A percentile compares a stretch with the other conserved stretches of the same genome.
Conservation (phyloP, 2,329 filamentous ascomycete species). For the Exophiala viscosa region DNA sequence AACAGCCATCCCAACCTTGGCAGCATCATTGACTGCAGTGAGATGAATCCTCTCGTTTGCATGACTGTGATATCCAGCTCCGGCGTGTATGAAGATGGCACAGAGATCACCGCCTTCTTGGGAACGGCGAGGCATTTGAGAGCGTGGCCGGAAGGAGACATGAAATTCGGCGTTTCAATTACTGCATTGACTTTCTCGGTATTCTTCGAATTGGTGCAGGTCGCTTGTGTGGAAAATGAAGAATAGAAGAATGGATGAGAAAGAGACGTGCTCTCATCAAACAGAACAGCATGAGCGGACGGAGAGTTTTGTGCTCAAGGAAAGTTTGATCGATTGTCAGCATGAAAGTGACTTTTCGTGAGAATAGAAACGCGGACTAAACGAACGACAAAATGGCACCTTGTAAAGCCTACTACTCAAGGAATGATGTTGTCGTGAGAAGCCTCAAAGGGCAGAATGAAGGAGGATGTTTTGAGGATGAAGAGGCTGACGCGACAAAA, state of each 20-base stretch:
- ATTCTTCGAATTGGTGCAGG: neutral
- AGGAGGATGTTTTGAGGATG: no score
- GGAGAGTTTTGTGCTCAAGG: no score
- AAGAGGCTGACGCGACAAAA: no score
- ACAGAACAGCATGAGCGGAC: no score
- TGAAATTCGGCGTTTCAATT: neutral
- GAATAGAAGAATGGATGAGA: neutral
- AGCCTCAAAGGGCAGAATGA: no score
- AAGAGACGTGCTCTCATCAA: no score
- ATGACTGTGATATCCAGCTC: slow-evolving; percentile 86
- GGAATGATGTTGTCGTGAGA: no score
- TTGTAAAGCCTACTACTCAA: no score
- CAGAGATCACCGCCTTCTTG: slow-evolving; percentile 49
- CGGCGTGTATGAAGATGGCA: slow-evolving; percentile 92
- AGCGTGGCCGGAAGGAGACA: slow-evolving; percentile 5
- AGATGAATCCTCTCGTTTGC: slow-evolving; percentile 83
- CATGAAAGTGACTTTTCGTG: no score
- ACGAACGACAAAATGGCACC: no score
- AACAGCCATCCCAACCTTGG: slow-evolving; percentile 76
- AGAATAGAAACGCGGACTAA: no score
- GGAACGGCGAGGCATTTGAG: slow-evolving; percentile 35
- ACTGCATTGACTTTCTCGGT: neutral
- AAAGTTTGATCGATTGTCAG: no score
- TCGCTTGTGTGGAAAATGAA: neutral
- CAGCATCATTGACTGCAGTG: slow-evolving; percentile 79